phyloP scores from a whole-genome alignment of 2,329 filamentous ascomycete species.

The Trichoderma breve region DNA sequence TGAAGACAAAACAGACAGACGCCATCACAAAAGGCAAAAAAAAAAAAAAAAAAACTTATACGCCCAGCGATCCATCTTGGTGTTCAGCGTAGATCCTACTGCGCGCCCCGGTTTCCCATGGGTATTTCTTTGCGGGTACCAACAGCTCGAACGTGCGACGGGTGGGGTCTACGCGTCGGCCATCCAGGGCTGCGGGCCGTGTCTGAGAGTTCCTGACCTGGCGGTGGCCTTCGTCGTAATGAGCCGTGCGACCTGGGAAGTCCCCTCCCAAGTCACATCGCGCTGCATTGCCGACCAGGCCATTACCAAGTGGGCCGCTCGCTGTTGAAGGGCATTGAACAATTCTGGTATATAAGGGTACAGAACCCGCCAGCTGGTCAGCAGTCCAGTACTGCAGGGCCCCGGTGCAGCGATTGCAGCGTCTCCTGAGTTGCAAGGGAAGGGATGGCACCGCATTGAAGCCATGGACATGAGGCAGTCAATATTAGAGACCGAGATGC shows the following conservation, averaged over 20 bases:
- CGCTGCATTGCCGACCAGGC: background rate
- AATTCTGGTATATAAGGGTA: conserved; percentile 2
- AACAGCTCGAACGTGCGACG: background rate
- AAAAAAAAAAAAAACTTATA: conserved; percentile 1
- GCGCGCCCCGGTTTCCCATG: conserved; percentile 32
- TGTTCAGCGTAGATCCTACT: conserved; percentile 27
- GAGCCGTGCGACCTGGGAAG: background rate
- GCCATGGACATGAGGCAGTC: too few species aligned
- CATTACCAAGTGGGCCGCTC: background rate
- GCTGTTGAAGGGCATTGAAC: background rate
- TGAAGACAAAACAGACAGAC: background rate
- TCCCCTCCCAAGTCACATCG: background rate
- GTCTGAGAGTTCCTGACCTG: conserved; percentile 19
- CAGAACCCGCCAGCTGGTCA: conserved; percentile 1
- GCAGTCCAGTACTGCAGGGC: background rate
- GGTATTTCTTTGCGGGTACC: conserved; percentile 31
- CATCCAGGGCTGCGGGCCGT: conserved; percentile 21
- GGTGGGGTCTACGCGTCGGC: background rate
- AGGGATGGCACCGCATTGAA: background rate
- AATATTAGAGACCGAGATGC: background rate
- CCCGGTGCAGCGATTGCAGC: background rate
- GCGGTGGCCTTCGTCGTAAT: background rate
- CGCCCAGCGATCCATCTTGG: conserved; percentile 27
- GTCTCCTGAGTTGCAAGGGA: too few species aligned
- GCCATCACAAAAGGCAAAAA: background rate